Evolutionary conservation across 2,329 filamentous ascomycete species (phyloP), one percentile per base, ranked within the genome.

Genomic region (Stenocarpella maydis): DNA sequence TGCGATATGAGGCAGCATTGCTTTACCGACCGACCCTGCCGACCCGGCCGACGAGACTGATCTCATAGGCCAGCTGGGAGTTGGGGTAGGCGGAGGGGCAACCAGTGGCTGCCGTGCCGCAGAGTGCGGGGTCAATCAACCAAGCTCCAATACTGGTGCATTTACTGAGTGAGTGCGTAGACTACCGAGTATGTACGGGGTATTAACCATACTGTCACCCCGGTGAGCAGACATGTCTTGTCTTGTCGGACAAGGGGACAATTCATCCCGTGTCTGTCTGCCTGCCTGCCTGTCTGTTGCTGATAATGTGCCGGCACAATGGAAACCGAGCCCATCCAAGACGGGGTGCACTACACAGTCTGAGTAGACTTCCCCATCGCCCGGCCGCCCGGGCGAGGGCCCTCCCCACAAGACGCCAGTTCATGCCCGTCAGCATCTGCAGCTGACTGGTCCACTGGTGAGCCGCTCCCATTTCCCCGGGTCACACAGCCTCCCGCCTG

Each of bases 391-490:
- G 31, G n/a, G 9, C 34, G n/a, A 26, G 34, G n/a, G 12, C 21
- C 21, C 34, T 58, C 34, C 26, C 53, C 10, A 12, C 4, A 21
- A 58, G 26, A 31, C 3, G 21, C 55, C 39, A 39, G 24, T 60
- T 28, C 53, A 39, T 55, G 53, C 53, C 53, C 53, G 34, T 55
- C 2, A 24, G 39, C 8, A 9, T n/a, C 37, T 61, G 55, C 58
- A 61, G 58, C 58, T 47, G 58, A 47, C 58, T 61, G 41, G 58
- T 61, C 58, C 43, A 26, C 47, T 47, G 41, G 19, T 49, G 58
- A 61, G 58, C 58, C 58, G 58, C 58, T 61, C 58, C 58, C 58
- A 61, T 61, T 61, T 14, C 58, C 26, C 49, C 50, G 50, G 50
- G 63, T 19, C 37, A 54, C 63, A 43, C 49, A 43, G 39, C 5